Conservation (phyloP, 257 asterid species). For the Galeopsis tetrahit region DNA sequence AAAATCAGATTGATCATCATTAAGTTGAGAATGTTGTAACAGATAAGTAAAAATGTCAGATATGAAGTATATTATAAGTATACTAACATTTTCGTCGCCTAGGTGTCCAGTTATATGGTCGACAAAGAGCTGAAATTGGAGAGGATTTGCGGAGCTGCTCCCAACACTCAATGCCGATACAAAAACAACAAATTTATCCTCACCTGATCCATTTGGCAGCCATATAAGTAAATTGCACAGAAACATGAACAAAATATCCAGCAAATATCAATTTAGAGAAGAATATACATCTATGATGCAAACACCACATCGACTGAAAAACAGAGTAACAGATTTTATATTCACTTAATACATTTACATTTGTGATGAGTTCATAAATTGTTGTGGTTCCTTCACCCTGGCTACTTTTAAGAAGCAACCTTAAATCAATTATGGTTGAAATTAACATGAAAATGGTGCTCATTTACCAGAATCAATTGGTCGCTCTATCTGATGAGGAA, state of each 20-base stretch:
- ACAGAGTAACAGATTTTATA: neutral
- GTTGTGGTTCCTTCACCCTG: slow-evolving; percentile 7
- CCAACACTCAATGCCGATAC: slow-evolving; percentile 90
- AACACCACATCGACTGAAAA: neutral
- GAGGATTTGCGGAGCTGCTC: slow-evolving; percentile 80
- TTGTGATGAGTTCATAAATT: neutral
- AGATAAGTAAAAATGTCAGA: slow-evolving; percentile 22
- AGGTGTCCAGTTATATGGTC: slow-evolving; percentile 98
- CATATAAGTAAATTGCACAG: slow-evolving; percentile 12
- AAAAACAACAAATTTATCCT: slow-evolving; percentile 84
- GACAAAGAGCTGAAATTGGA: slow-evolving; percentile 85
- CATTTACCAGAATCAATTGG: slow-evolving; percentile 66
- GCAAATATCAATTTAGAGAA: neutral
- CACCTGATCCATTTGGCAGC: slow-evolving; percentile 57
- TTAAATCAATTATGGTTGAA: neutral
- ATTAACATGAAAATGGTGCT: slow-evolving; percentile 19
- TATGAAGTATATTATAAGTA: neutral
- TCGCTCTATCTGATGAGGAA: slow-evolving; percentile 79
- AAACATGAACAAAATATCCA: slow-evolving; percentile 2
- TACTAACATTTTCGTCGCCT: slow-evolving; percentile 84
- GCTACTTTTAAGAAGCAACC: slow-evolving; percentile 23
- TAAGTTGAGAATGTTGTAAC: slow-evolving; percentile 22
- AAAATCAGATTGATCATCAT: slow-evolving; percentile 30
- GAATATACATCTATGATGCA: slow-evolving; percentile 1
- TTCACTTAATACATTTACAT: slow-evolving; percentile 12